Evolutionary conservation across 2,329 filamentous ascomycete species (phyloP).

Genomic region (Cladosporium halotolerans): DNA sequence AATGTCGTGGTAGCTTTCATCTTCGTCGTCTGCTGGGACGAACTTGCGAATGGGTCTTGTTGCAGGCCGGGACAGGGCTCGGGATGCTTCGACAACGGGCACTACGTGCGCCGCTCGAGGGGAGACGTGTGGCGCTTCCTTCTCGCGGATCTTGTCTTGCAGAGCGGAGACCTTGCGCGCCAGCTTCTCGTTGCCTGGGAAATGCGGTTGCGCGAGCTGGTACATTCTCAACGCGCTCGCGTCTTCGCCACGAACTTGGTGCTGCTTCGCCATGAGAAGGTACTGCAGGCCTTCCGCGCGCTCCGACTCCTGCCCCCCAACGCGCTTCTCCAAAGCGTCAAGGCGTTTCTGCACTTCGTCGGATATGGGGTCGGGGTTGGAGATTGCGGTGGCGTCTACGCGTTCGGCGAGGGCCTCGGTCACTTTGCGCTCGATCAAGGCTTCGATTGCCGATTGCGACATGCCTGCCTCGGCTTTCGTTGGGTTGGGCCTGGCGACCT

Average conservation of each 20-base stretch:
- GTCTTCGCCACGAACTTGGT: conserved; percentile 77
- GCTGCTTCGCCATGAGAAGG: conserved; percentile 84
- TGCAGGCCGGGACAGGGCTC: background rate
- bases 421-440: conserved; percentile 86
- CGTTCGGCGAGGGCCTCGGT: conserved; percentile 81
- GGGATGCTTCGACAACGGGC: background rate
- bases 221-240: conserved; percentile 76
- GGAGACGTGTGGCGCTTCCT: conserved; percentile 27
- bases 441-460: conserved; percentile 69
- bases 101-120: background rate
- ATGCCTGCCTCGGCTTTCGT: conserved; percentile 24
- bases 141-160: conserved; percentile 44
- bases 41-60: conserved; percentile 12
- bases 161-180: conserved; percentile 49
- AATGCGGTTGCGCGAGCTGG: conserved; percentile 74
- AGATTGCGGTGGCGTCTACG: conserved; percentile 35
- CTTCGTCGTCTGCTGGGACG: conserved; percentile 38
- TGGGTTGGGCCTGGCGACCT: conserved; percentile 30
- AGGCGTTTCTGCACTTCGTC: conserved; percentile 75
- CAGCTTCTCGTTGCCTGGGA: conserved; percentile 78
- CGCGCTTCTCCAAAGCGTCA: conserved; percentile 78
- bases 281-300: conserved; percentile 78
- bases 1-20: conserved; percentile 52
- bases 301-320: conserved; percentile 63
- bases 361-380: conserved; percentile 44